Conservation (phyloP, 345 rosid genomes). For the Orychophragmus violaceus region DNA sequence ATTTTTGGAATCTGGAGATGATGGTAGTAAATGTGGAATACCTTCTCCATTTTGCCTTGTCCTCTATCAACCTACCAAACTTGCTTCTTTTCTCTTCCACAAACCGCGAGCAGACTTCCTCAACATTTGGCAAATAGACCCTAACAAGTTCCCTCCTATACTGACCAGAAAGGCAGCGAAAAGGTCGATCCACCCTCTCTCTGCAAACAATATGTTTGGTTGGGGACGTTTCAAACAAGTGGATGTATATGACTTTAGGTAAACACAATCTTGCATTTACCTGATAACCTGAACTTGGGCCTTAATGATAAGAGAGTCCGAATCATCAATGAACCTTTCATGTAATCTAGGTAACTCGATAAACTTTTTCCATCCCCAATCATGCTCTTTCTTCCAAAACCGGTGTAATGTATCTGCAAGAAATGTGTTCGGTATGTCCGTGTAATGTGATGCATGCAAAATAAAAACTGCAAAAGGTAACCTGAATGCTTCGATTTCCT, state of each 20-base stretch:
- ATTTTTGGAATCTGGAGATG: neutral
- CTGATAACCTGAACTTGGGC: no score
- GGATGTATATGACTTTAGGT: slow-evolving; percentile 54
- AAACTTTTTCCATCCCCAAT: no score
- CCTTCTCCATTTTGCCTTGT: no score
- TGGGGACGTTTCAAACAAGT: neutral
- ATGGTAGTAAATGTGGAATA: neutral
- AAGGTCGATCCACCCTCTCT: slow-evolving; percentile 82
- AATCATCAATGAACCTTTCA: slow-evolving; percentile 53
- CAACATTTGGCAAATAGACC: slow-evolving; percentile 74
- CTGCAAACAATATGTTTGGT: slow-evolving; percentile 33
- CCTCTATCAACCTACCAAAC: no score
- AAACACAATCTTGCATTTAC: no score
- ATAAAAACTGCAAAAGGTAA: no score
- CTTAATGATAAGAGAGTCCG: slow-evolving; percentile 72
- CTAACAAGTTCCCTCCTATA: slow-evolving; percentile 88
- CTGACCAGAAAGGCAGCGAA: slow-evolving; percentile 74
- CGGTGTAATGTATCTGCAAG: no score
- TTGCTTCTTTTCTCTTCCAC: slow-evolving; percentile 81
- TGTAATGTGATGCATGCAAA: no score
- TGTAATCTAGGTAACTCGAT: slow-evolving; percentile 55
- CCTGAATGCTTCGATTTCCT: no score
- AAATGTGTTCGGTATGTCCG: no score
- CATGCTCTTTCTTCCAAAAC: no score
- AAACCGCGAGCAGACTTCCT: slow-evolving; percentile 72